phyloP scores from a whole-genome alignment of 495 filamentous ascomycete genomes.

The Pyrenula massariospora region DNA sequence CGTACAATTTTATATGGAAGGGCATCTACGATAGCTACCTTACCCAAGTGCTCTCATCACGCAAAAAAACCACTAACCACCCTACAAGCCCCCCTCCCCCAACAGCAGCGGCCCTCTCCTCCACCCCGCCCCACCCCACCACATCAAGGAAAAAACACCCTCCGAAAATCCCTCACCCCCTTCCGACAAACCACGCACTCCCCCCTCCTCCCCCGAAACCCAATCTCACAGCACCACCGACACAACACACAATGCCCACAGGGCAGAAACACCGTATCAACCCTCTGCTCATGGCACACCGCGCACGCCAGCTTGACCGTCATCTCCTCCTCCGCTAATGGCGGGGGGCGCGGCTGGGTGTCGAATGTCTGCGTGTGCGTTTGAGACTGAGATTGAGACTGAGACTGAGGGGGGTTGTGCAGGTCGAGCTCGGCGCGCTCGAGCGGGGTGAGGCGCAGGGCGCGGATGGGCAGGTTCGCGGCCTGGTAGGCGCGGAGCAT shows the following conservation, averaged over 20 bases:
- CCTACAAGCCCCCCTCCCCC: too few relatives aligned
- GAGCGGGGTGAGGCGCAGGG: too few relatives aligned
- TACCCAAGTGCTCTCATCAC: too few relatives aligned
- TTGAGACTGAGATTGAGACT: background rate
- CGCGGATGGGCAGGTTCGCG: too few relatives aligned
- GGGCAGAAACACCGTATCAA: constrained; percentile 40
- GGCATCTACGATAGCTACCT: too few relatives aligned
- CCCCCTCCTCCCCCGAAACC: background rate
- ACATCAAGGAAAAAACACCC: background rate
- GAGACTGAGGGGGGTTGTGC: background rate
- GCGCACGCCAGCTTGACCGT: constrained; percentile 40
- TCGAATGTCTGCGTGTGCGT: background rate
- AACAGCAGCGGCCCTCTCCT: too few relatives aligned
- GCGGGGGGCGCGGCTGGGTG: constrained; percentile 18
- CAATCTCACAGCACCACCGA: constrained; percentile 16
- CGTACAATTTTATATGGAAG: too few relatives aligned
- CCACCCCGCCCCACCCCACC: too few relatives aligned
- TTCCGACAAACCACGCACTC: background rate
- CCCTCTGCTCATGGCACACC: constrained; percentile 40
- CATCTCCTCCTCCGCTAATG: constrained; percentile 33
- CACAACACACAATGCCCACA: constrained; percentile 48
- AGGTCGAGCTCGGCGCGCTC: background rate
- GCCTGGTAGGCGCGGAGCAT: background rate
- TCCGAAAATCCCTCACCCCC: background rate
- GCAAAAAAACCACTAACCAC: too few relatives aligned